phyloP scores from a whole-genome alignment of 306 rosid species.

The Cucurbita ficifolia region DNA sequence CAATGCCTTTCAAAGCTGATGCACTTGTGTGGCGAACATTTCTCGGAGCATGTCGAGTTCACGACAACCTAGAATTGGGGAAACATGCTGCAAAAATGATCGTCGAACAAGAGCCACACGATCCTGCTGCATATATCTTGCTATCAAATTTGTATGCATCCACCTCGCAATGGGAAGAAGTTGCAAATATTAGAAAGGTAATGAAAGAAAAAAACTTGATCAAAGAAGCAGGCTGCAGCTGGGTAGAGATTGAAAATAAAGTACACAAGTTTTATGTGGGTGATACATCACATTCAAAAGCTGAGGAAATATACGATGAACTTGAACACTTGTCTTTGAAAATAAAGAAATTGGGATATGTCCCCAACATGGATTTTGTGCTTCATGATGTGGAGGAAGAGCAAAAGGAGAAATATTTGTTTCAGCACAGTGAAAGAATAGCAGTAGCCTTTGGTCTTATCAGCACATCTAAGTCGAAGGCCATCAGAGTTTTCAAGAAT shows the following conservation, averaged over 20 bases:
- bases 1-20: slow-evolving; percentile 47
- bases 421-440: slow-evolving; percentile 59
- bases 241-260: slow-evolving; percentile 46
- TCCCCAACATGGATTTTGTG: slow-evolving; percentile 43
- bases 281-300: slow-evolving; percentile 49
- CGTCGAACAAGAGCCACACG: slow-evolving; percentile 38
- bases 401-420: slow-evolving; percentile 41
- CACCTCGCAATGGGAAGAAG: slow-evolving; percentile 40
- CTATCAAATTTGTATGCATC: slow-evolving; percentile 53
- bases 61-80: slow-evolving; percentile 38
- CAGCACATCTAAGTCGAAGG: slow-evolving; percentile 24
- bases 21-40: slow-evolving; percentile 58
- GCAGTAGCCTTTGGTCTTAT: slow-evolving; percentile 55
- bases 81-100: slow-evolving; percentile 50
- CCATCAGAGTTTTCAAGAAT: slow-evolving; percentile 48
- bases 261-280: slow-evolving; percentile 50
- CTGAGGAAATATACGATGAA: slow-evolving; percentile 36
- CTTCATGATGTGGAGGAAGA: slow-evolving; percentile 63
- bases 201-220: slow-evolving; percentile 35
- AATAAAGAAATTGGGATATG: slow-evolving; percentile 41
- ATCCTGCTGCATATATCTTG: slow-evolving; percentile 43
- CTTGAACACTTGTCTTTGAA: slow-evolving; percentile 24
- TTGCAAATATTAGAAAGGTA: slow-evolving; percentile 32
- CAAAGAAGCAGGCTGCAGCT: slow-evolving; percentile 53
- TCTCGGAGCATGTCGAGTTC: slow-evolving; percentile 53